Evolutionary conservation across 108 stramenopile genomes (phyloP).

Genomic region (Epipyxis sp.): DNA sequence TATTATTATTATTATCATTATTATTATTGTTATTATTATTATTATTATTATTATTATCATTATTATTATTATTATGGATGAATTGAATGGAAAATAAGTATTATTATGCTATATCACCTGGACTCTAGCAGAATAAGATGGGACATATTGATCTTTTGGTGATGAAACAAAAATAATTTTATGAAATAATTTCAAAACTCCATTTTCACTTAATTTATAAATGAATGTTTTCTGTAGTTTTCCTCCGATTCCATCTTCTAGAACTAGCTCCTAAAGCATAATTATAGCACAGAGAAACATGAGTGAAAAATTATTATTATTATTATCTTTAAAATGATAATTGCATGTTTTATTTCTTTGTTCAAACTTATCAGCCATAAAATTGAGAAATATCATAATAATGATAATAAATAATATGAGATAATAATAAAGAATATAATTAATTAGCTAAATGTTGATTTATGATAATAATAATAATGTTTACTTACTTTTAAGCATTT

Average conservation of each 20-base stretch:
- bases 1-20: neutral
- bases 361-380: too few relatives aligned
- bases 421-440: too few relatives aligned
- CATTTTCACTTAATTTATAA: conserved; percentile 27
- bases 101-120: too few relatives aligned
- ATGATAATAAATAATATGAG: too few relatives aligned
- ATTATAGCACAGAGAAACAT: too few relatives aligned
- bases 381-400: too few relatives aligned
- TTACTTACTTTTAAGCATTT: too few relatives aligned
- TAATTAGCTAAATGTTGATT: too few relatives aligned
- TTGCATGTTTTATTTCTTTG: too few relatives aligned
- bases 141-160: conserved; percentile 40
- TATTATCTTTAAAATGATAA: too few relatives aligned
- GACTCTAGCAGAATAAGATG: conserved; percentile 31
- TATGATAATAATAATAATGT: too few relatives aligned
- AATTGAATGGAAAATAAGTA: neutral
- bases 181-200: conserved; percentile 21
- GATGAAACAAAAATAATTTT: conserved; percentile 35
- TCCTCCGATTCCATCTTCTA: conserved; percentile 20
- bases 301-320: too few relatives aligned
- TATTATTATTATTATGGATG: neutral
- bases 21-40: neutral
- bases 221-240: conserved; percentile 5
- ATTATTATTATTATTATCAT: neutral
- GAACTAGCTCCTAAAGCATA: conserved; percentile 23